Conservation (phyloP, 2,329 filamentous ascomycete genomes). For the Fusarium circinatum region DNA sequence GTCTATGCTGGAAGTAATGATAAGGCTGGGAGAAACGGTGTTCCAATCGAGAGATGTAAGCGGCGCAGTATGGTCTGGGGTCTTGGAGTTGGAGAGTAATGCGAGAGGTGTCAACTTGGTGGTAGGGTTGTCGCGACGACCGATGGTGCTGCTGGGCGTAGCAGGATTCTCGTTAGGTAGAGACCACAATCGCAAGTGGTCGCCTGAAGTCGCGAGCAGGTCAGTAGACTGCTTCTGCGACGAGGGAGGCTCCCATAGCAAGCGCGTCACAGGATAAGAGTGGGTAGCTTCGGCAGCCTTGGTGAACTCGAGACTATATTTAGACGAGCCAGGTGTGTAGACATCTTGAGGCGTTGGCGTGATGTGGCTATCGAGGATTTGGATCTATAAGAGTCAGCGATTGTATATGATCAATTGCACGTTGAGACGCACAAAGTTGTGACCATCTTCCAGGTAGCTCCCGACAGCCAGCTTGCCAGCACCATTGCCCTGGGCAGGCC, state of each 20-base stretch:
- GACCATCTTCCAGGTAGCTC: conserved; percentile 96
- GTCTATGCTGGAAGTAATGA: conserved; percentile 98
- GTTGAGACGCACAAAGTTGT: conserved; percentile 80
- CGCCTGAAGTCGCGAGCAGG: conserved; percentile 91
- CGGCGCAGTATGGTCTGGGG: conserved; percentile 95
- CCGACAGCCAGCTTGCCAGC: conserved; percentile 94
- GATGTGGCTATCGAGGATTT: conserved; percentile 93
- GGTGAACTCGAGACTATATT: conserved; percentile 86
- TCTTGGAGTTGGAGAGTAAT: conserved; percentile 96
- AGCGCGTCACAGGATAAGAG: conserved; percentile 94
- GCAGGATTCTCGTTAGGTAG: conserved; percentile 75
- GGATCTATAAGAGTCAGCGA: conserved; percentile 70
- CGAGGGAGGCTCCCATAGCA: conserved; percentile 95
- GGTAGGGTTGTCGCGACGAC: conserved; percentile 69
- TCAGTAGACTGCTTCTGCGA: conserved; percentile 96
- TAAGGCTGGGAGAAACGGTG: conserved; percentile 92
- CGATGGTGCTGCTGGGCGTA: conserved; percentile 71
- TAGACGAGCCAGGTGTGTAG: conserved; percentile 74
- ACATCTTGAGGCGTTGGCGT: conserved; percentile 74
- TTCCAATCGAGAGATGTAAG: conserved; percentile 99
- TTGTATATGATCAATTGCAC: not conserved
- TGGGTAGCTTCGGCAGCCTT: conserved; percentile 97
- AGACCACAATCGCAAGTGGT: conserved; percentile 94
- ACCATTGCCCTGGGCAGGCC: conserved; percentile 81
- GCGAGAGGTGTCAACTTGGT: conserved; percentile 92